A percentile compares a stretch with the other conserved stretches of the same genome.
These are phyloP conservation scores for Cryptococcus depauperatus DNA, from an alignment of 1,284 basidiomycete genomes.

Conservation along the genomic window DNA sequence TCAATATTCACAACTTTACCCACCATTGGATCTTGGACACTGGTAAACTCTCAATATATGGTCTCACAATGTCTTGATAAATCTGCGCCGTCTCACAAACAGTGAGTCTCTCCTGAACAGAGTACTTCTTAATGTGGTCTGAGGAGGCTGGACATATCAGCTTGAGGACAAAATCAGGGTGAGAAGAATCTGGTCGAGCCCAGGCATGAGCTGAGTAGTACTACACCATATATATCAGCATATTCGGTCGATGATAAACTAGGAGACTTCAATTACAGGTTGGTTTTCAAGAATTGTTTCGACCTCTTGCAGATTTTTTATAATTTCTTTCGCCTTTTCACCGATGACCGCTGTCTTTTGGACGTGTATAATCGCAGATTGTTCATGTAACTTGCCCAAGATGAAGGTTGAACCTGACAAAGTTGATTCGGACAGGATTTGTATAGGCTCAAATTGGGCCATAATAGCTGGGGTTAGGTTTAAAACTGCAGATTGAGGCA, in stretches of 20 bases:
- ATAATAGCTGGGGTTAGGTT: conserved; percentile 2
- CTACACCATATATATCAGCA: conserved; percentile 16
- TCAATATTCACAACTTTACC: conserved; percentile 14
- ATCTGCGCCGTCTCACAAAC: conserved; percentile 71
- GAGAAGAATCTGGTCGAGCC: conserved; percentile 6
- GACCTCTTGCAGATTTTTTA: conserved; percentile 19
- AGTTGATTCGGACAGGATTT: conserved; percentile 8
- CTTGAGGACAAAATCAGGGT: conserved; percentile 50
- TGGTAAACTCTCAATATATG: conserved; percentile 70
- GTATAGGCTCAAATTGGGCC: conserved; percentile 4
- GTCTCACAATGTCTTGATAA: conserved; percentile 61
- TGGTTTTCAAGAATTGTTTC: conserved; percentile 30
- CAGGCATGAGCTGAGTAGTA: conserved; percentile 43
- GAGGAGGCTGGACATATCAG: conserved; percentile 75
- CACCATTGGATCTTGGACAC: conserved; percentile 72
- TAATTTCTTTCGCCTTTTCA: conserved; percentile 19
- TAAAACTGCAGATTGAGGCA: too few relatives aligned
- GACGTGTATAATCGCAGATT: conserved; percentile 53
- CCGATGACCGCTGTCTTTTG: conserved; percentile 53
- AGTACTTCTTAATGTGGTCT: conserved; percentile 78
- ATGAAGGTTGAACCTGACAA: conserved; percentile 48
- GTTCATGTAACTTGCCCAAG: conserved; percentile 44
- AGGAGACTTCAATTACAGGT: conserved; percentile 40
- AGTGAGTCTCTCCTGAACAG: conserved; percentile 62
- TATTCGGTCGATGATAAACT: neutral